Conservation (phyloP, 176 grass and related monocot genomes). For the Calamus simplicifolius region DNA sequence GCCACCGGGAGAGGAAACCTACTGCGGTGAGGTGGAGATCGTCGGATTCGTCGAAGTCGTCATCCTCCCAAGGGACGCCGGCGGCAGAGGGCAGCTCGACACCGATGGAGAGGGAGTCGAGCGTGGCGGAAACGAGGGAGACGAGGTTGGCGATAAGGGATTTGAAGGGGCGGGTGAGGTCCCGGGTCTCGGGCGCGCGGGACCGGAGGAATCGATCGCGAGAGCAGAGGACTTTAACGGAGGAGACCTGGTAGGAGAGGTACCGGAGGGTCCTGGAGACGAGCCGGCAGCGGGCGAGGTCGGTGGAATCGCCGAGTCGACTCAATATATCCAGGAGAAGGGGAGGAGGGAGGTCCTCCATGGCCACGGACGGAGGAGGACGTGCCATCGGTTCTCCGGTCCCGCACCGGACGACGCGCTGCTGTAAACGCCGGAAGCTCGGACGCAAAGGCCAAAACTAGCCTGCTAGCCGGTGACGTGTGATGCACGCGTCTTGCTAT, state of each 20-base stretch:
- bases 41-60: slow-evolving; percentile 44
- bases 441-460: no score
- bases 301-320: slow-evolving; percentile 30
- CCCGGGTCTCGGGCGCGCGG: background rate
- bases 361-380: background rate
- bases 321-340: slow-evolving; percentile 43
- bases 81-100: slow-evolving; percentile 12
- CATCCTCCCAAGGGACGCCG: slow-evolving; percentile 25
- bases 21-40: slow-evolving; percentile 50
- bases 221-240: slow-evolving; percentile 20
- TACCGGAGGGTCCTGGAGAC: slow-evolving; percentile 33
- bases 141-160: slow-evolving; percentile 29
- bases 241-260: slow-evolving; percentile 24
- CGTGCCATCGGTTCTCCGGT: no score
- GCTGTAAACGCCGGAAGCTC: no score
- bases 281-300: slow-evolving; percentile 54
- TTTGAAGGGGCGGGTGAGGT: slow-evolving; percentile 17
- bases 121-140: slow-evolving; percentile 28
- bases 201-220: slow-evolving; percentile 24
- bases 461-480: no score
- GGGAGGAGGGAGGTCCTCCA: slow-evolving; percentile 3
- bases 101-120: slow-evolving; percentile 34
- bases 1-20: slow-evolving; percentile 39
- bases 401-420: no score
- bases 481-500: no score